These are phyloP conservation scores for Trichoderma sp. DNA, from an alignment of 2,329 filamentous ascomycete genomes.

Conservation along the genomic window DNA sequence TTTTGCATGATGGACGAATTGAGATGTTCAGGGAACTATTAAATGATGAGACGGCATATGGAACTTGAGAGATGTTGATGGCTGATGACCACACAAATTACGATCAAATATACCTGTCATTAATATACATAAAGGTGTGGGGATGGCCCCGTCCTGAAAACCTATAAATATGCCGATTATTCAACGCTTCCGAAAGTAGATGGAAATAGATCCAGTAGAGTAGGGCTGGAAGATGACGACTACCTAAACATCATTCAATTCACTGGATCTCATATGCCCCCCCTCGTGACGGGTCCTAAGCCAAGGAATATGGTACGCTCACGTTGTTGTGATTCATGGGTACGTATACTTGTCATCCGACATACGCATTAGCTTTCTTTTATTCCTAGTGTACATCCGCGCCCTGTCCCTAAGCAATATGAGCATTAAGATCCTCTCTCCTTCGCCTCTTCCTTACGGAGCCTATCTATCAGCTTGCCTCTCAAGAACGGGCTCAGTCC, in stretches of 20 bases:
- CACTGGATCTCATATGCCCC: too few species aligned
- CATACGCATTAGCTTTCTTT: neutral
- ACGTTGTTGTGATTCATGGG: too few species aligned
- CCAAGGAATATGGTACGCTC: too few species aligned
- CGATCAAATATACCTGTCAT: neutral
- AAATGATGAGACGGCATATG: neutral
- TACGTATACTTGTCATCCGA: neutral
- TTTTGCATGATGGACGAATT: neutral
- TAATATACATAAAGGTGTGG: neutral
- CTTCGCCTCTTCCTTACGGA: slow-evolving; percentile 51
- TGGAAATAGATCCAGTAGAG: too few species aligned
- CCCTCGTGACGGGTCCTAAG: too few species aligned
- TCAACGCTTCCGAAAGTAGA: neutral
- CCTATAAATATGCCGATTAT: neutral
- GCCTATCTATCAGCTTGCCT: slow-evolving; percentile 52
- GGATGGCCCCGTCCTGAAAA: neutral
- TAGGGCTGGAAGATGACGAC: too few species aligned
- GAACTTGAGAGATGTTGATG: neutral
- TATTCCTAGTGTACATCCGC: neutral
- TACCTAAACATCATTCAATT: too few species aligned
- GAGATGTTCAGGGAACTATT: neutral
- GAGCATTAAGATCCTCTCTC: slow-evolving; percentile 32
- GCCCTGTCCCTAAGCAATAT: neutral
- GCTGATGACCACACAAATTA: neutral
- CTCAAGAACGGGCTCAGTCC: slow-evolving; percentile 46